Evolutionary conservation across 1,284 basidiomycete species (phyloP).

Genomic region (Cutaneotrichosporon curvatum): DNA sequence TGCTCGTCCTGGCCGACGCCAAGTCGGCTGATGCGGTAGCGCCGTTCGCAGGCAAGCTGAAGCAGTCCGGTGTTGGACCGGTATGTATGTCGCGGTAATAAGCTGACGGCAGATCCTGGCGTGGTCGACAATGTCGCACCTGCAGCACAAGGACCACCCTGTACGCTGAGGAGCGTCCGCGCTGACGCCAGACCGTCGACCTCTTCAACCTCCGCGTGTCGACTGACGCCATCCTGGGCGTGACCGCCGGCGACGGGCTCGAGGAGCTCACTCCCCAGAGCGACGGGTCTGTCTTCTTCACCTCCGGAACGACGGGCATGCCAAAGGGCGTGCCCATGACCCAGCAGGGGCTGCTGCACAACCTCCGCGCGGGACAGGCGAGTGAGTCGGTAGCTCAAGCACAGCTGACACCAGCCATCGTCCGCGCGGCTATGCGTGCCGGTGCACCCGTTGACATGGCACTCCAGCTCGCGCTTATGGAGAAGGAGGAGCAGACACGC

Average conservation of each 20-base stretch:
- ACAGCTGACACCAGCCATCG: not conserved
- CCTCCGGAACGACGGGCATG: slow-evolving; percentile 11
- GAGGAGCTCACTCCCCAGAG: slow-evolving; percentile 27
- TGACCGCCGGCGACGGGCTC: not conserved
- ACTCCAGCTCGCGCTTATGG: slow-evolving; percentile 19
- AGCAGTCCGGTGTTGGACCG: not conserved
- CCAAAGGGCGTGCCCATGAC: slow-evolving; percentile 39
- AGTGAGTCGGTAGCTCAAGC: not conserved
- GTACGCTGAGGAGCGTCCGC: not conserved
- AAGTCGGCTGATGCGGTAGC: slow-evolving; percentile 21
- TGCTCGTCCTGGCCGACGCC: slow-evolving; percentile 26
- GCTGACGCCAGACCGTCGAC: not conserved
- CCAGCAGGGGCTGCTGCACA: slow-evolving; percentile 19
- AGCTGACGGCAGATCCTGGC: not conserved
- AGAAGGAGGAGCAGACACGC: slow-evolving; percentile 19
- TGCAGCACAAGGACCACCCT: not conserved
- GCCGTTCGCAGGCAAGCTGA: not conserved
- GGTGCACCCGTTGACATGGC: slow-evolving; percentile 3
- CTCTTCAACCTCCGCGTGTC: not conserved
- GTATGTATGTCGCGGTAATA: not conserved
- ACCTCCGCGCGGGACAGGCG: not conserved
- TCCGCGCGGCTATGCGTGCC: not conserved
- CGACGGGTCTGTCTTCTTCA: slow-evolving; percentile 39
- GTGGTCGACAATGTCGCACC: not conserved
- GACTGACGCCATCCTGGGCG: not conserved